A percentile compares a stretch with the other conserved stretches of the same genome.
These are phyloP conservation scores for Tricholoma sp. DNA, from an alignment of 768 basidiomycete genomes.

Conservation along the genomic window DNA sequence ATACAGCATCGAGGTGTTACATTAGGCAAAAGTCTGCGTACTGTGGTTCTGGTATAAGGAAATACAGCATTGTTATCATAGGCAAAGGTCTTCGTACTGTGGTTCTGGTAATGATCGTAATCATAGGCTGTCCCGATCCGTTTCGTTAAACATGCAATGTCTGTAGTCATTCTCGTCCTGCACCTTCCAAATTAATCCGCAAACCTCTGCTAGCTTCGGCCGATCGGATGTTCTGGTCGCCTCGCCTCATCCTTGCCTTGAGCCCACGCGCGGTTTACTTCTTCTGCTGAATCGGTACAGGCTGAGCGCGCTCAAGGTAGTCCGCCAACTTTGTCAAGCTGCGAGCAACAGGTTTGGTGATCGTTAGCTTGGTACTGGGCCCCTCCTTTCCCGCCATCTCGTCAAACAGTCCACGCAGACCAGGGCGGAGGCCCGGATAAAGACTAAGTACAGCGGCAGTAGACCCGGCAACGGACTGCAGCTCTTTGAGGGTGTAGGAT, in stretches of 20 bases:
- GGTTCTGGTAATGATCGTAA: too few species aligned
- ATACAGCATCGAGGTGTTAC: too few species aligned
- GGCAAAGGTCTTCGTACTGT: too few species aligned
- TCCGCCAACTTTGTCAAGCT: conserved; percentile 12
- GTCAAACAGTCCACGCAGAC: background rate
- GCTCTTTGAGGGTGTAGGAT: background rate
- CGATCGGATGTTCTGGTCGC: too few species aligned
- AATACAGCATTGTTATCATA: too few species aligned
- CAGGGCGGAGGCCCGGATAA: background rate
- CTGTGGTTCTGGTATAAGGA: too few species aligned
- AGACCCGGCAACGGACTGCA: background rate
- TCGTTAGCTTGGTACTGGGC: background rate
- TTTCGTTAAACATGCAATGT: too few species aligned
- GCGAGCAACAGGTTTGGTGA: conserved; percentile 13
- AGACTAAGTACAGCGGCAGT: background rate
- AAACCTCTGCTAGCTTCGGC: too few species aligned
- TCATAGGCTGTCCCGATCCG: too few species aligned
- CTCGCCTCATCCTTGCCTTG: background rate
- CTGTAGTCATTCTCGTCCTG: too few species aligned
- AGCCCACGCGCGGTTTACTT: background rate
- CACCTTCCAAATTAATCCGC: too few species aligned
- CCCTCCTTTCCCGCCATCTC: background rate
- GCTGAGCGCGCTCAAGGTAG: conserved; percentile 12
- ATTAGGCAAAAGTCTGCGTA: too few species aligned
- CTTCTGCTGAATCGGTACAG: conserved; percentile 11